Evolutionary conservation across 2,329 filamentous ascomycete species (phyloP), one percentile per base, ranked within the genome.

Genomic region (Pezicula neosporulosa): DNA sequence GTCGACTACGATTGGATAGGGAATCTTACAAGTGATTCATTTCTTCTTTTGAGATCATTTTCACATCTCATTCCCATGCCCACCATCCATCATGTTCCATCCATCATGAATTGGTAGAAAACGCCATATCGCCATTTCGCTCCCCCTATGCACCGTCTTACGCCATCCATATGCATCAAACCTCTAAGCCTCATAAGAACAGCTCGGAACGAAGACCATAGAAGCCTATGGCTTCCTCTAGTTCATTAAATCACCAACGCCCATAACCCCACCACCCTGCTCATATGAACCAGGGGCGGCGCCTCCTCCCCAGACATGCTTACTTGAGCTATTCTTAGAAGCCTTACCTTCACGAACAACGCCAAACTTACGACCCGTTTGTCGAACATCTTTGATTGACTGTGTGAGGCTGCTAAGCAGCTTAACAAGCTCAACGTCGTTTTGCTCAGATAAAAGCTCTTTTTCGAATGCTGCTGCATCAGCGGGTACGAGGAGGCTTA

Each of bases 401-500:
- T 87, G 81, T 56, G 92, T 85, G 28, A 97, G 78, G 19, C 82
- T 79, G 42, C 89, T 86, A 8, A 97, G 78, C 2, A 97, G 74
- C 4, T 82, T 81, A 46, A 95, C 80, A 2, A 97, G 78, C 49
- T 86, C 79, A 27, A 96, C 90, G 61, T 97, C 90, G 63, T 95
- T 94, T 54, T 85, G 78, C 71, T 96, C 89, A 48, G 87, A 83
- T 36, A 87, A 75, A 36, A 89, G 81, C 68, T 96, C 87, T 33
- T 80, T 76, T 27, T 84, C 76, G 64, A 93, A 89, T 0, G 81
- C 77, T 41, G 77, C 75, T 24, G 77, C 72, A 60, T 89, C 79
- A 2, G 86, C 63, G 3, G 93, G 90, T 4, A 87, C 83, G 49
- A 97, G 80, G 16, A 97, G 85, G 37, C 88, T 87, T 27, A 97